Percentiles rank a stretch among this genome's conserved stretches.
Conservation (phyloP, 2,329 filamentous ascomycete species). For the Phialophora macrospora region DNA sequence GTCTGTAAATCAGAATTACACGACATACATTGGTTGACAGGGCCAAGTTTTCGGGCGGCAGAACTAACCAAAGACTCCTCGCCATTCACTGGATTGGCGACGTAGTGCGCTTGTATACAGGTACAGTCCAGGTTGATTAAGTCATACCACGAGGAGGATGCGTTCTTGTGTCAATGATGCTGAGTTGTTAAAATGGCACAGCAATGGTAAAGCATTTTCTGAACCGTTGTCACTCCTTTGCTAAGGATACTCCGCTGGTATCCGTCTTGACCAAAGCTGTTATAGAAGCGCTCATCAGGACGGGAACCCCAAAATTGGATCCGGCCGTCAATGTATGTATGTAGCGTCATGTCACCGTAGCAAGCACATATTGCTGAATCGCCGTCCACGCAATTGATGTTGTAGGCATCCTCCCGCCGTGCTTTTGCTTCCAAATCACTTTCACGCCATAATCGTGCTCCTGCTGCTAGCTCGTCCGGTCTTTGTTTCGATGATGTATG, state of each 20-base stretch:
- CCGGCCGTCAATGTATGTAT: neutral
- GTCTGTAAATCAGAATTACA: too few species aligned
- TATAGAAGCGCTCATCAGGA: neutral
- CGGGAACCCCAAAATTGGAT: neutral
- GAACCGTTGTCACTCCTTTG: neutral
- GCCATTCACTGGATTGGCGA: too few species aligned
- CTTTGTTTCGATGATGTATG: neutral
- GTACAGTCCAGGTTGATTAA: too few species aligned
- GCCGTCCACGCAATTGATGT: neutral
- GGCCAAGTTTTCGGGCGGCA: too few species aligned
- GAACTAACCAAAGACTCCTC: too few species aligned
- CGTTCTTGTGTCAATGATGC: neutral
- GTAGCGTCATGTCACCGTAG: neutral
- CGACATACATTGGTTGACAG: too few species aligned
- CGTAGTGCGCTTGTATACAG: too few species aligned
- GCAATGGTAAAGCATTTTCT: neutral
- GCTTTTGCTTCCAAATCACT: neutral
- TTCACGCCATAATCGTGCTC: too few species aligned
- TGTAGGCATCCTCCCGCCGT: neutral
- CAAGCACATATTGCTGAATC: neutral
- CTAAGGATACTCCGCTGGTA: neutral
- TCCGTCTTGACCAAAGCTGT: neutral
- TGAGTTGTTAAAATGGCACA: neutral
- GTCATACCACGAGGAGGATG: too few species aligned
- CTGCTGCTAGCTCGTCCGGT: neutral